Evolutionary conservation across 2,329 filamentous ascomycete species (phyloP), one percentile per base, ranked within the genome.

Genomic region (Fusarium anguioides): DNA sequence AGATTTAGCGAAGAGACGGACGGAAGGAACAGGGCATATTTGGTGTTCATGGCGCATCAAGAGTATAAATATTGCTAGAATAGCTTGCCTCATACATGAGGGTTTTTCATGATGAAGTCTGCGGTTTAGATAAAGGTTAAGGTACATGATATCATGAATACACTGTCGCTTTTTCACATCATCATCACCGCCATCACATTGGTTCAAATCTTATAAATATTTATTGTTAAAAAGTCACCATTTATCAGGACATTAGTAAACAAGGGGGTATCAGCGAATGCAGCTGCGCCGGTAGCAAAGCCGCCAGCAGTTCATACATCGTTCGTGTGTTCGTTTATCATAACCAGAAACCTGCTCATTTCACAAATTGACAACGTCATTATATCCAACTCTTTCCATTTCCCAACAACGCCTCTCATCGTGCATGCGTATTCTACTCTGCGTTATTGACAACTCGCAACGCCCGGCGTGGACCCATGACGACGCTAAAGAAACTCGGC

Each of bases 401-500:
- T 21, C 23, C 50, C 27, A 37, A 23, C 36, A 37, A 37, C 54
- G 37, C 49, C 48, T 36, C 41, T 39, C 18, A 21, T 54, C 12
- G 35, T 35, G 20, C 17, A 31, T n/a, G 20, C 17, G 8, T 11
- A 11, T n/a, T 29, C 27, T 65, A 73, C 47, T 81, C 80, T 47
- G 75, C 75, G 15, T 76, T 79, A 46, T 92, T 92, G 21, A 92
- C 88, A 33, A 92, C 89, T 72, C 89, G 81, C 79, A 92, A 78
- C 71, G 89, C 91, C 72, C 90, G 81, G 72, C 89, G 82, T 21
- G 90, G 90, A 62, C 89, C 89, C 77, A 92, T 76, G 71, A 92
- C 78, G 26, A 91, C 88, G 47, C 84, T 90, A 75, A 91, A 88
- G 78, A 92, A 93, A 58, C 85, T 90, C 60, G 91, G 91, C 75